Conservation (phyloP, 2,329 filamentous ascomycete species). For the Beauveria sp. region DNA sequence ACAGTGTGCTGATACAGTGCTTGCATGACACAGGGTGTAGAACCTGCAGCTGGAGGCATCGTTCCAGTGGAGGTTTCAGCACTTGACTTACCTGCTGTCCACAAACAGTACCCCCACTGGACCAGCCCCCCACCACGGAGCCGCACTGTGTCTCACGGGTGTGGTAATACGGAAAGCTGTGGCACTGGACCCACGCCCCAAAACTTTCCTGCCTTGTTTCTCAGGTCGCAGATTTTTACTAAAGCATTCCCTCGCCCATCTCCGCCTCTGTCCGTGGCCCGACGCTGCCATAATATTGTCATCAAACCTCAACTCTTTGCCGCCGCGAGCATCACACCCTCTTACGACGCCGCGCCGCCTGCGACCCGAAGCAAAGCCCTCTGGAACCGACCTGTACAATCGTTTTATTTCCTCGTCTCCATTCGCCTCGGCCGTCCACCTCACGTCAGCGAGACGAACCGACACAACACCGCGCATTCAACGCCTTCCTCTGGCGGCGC, state of each 20-base stretch:
- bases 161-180: slow-evolving; percentile 8
- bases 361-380: not conserved
- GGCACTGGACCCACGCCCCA: not conserved
- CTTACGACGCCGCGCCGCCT: slow-evolving; percentile 5
- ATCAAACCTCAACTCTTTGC: slow-evolving; percentile 10
- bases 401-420: not conserved
- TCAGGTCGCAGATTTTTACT: slow-evolving; percentile 12
- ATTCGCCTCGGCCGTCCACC: slow-evolving; percentile 1
- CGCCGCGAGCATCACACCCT: slow-evolving; percentile 7
- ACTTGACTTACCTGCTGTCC: not conserved
- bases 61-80: not conserved
- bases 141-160: not conserved
- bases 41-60: not conserved
- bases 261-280: slow-evolving; percentile 7
- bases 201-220: slow-evolving; percentile 11
- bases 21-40: not conserved
- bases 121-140: not conserved
- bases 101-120: not conserved
- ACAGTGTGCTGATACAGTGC: not conserved
- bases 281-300: slow-evolving; percentile 8
- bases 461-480: slow-evolving; percentile 1
- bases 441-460: slow-evolving; percentile 2
- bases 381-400: not conserved
- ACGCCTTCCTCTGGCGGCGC: slow-evolving; percentile 1
- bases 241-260: not conserved